Percentiles rank a stretch among this genome's conserved stretches.
These are phyloP conservation scores for Eucalyptus shirleyi DNA, from an alignment of 345 rosid species.

Conservation along the genomic window DNA sequence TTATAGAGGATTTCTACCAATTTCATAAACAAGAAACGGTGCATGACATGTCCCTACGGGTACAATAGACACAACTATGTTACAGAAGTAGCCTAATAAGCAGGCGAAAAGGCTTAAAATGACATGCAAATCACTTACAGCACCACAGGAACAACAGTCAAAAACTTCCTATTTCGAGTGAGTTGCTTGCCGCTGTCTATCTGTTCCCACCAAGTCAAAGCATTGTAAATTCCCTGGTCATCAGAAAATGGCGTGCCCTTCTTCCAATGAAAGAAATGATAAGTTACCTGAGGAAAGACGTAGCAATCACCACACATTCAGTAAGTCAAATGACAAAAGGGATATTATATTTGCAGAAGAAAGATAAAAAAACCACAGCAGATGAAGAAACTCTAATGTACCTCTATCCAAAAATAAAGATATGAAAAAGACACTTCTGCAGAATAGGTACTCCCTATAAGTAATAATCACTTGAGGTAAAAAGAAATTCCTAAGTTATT, in stretches of 20 bases:
- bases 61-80: neutral
- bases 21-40: neutral
- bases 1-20: neutral
- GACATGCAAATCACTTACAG: slow-evolving; percentile 38
- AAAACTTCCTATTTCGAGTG: slow-evolving; percentile 86
- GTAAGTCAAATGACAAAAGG: neutral
- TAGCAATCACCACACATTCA: neutral
- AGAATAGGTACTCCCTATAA: neutral
- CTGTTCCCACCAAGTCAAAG: slow-evolving; percentile 99
- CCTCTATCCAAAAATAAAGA: neutral
- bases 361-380: neutral
- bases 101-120: neutral
- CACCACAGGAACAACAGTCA: slow-evolving; percentile 88
- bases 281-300: slow-evolving; percentile 46
- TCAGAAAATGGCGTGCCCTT: slow-evolving; percentile 97
- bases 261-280: slow-evolving; percentile 98
- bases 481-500: neutral
- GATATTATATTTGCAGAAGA: neutral
- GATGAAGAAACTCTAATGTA: neutral
- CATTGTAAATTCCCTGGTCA: slow-evolving; percentile 92
- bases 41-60: neutral
- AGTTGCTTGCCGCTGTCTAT: slow-evolving; percentile 94
- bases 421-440: neutral
- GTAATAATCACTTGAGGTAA: neutral
- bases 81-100: neutral